phyloP scores from a whole-genome alignment of 129 eudicot genomes.

The Cynara cardunculus region DNA sequence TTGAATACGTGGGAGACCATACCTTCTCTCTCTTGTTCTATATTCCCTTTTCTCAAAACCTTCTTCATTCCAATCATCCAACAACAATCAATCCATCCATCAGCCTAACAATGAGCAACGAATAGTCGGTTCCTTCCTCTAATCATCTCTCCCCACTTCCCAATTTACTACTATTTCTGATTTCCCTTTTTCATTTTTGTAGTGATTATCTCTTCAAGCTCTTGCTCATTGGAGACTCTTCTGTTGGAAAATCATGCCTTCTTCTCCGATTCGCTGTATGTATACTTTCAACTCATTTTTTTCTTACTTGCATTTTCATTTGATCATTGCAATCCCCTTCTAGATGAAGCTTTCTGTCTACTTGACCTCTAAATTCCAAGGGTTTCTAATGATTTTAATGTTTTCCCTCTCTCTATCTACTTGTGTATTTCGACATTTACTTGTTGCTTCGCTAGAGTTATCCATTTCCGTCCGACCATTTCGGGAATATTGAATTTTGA shows the following conservation, averaged over 20 bases:
- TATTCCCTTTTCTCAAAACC: background rate
- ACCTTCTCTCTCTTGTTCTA: background rate
- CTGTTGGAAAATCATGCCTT: conserved; percentile 97
- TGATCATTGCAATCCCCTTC: background rate
- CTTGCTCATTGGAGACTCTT: conserved; percentile 84
- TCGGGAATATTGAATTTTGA: background rate
- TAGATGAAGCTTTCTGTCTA: background rate
- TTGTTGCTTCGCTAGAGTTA: background rate
- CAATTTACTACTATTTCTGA: background rate
- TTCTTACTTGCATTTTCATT: background rate
- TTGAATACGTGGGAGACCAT: conserved; percentile 12
- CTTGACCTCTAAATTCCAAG: conserved; percentile 2
- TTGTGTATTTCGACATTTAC: background rate
- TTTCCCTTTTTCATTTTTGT: background rate
- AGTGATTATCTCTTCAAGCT: conserved; percentile 95
- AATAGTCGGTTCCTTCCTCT: conserved; percentile 44
- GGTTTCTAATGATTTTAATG: background rate
- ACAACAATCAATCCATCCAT: background rate
- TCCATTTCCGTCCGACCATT: background rate
- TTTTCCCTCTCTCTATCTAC: background rate
- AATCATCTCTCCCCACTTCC: background rate
- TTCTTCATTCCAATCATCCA: conserved; percentile 2
- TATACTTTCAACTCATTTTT: background rate
- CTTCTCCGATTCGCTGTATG: conserved; percentile 91
- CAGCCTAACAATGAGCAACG: conserved; percentile 55